phyloP scores from a whole-genome alignment of 2,329 filamentous ascomycete species.

The Raffaelea deltoideospora region DNA sequence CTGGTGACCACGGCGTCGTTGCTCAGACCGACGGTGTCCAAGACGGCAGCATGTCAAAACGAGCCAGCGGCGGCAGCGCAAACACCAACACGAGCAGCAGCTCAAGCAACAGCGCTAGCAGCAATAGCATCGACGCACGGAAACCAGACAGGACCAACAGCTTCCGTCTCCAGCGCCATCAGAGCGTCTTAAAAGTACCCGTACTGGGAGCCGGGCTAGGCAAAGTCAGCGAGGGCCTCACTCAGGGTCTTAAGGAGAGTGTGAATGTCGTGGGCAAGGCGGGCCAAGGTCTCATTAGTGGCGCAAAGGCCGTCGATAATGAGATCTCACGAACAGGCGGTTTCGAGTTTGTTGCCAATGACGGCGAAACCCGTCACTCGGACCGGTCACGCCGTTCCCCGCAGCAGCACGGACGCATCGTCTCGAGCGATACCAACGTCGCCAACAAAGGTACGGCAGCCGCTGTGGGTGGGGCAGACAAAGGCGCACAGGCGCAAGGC shows the following conservation, averaged over 20 bases:
- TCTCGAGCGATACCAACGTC: constrained; percentile 2
- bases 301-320: constrained; percentile 32
- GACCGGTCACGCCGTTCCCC: too few species aligned
- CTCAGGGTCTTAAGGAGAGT: constrained; percentile 31
- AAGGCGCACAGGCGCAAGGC: too few species aligned
- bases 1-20: constrained; percentile 36
- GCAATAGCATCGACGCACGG: not conserved
- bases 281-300: constrained; percentile 28
- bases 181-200: constrained; percentile 15
- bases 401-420: not conserved
- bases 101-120: constrained; percentile 1
- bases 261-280: constrained; percentile 25
- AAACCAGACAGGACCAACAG: too few species aligned
- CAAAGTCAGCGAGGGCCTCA: constrained; percentile 34
- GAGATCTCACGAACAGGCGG: constrained; percentile 41
- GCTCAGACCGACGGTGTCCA: constrained; percentile 28
- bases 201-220: constrained; percentile 22
- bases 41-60: constrained; percentile 9
- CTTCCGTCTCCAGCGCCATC: constrained; percentile 1
- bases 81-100: constrained; percentile 7
- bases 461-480: too few species aligned
- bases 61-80: too few species aligned
- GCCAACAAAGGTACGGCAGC: too few species aligned
- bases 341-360: constrained; percentile 23
- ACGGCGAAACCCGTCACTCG: constrained; percentile 1